Evolutionary conservation across 148 eudicot species (phyloP), one percentile per base, ranked within the genome.

Genomic region (Persicaria maculosa): DNA sequence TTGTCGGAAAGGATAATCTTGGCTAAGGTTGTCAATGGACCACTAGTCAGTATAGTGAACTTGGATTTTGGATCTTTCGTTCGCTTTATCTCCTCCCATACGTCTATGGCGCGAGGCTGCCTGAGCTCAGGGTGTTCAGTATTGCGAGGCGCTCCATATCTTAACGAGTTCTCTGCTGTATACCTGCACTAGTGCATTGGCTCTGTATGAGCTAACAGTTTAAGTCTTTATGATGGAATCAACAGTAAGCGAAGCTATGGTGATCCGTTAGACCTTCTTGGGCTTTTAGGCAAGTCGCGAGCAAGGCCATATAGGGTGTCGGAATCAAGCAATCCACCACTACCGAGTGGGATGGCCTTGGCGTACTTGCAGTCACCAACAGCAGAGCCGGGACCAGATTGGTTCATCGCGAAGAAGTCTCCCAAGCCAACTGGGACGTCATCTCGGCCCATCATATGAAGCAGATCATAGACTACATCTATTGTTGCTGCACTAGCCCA

Each of bases 371-470:
- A 91, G 75, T 89, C 85, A 58, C 98, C 97, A 17, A 85, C 90
- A 45, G 80, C 81, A 22, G 88, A 65, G 68, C 53, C 54, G 77
- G 90, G 52, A 84, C 86, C 87, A 5, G 95, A 81, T 71, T 91
- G 97, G 80, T 91, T 93, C 67, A 72, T 68, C 5, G 90, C 89
- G 81, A 86, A 91, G 11, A 84, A 68, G 53, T 86, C 88, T 71
- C 98, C 97, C 47, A 93, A 72, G 9, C 98, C 98, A 44, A 93
- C 91, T 9, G 86, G 88, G 59, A 93, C 84, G 82, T 93, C 97
- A 67, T 93, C 97, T 10, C 98, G 91, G 16, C 97, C 97, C 98
- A 93, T 93, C 98, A 93, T 93, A 55, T 93, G 98, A 72, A 93
- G 77, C 72, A 93, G 72, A 79, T 93, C 98, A 57, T 93, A 93